Base-by-base conservation (phyloP, 257 asterid genomes). In the Penstemon newberryi region DNA sequence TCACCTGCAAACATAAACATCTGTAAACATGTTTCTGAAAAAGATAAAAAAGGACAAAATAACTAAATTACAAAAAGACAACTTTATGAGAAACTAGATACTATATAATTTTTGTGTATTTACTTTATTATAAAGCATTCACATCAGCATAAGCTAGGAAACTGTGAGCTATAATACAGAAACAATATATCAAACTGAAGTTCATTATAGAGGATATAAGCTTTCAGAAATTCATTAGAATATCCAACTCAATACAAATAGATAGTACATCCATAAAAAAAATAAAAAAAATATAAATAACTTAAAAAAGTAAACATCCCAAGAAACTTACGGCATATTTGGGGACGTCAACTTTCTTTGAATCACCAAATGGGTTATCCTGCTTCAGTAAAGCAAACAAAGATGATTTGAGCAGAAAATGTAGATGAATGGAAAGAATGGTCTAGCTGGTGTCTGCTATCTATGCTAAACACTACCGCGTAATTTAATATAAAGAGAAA, bases 271-370 rank as follows among this genome's bases (percentile, higher is more conserved):
- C 33, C 33, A 25, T 25, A 70, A 82, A 54, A 9, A 46, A 55
- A 59, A 52, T 54, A 56, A 25, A 25, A 25, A 2, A 25, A 25
- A 25, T 25, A 25, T 0, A 1, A 25, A 25, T 25, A 25, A 25
- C 1, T 25, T 1, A 25, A 25, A 25, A 25, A 25, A 57, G 55
- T 12, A 53, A 38, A 40, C 57, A 49, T 33, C 57, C 45, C 72
- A 54, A 50, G 67, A 71, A 74, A 84, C 97, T 87, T 81, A 93
- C 99, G 44, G 97, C 99, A 83, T 90, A 93, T 79, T 69, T 87
- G 41, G 92, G 93, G 73, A 79, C 72, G 70, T 81, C 92, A 68
- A 71, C 71, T 65, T 72, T 87, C 84, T 78, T 84, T 41, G 70
- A 58, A 63, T 73, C 78, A 7, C 61, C 74, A 68, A 78, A 70